These are phyloP conservation scores for Albatrellus ellisii DNA, from an alignment of 768 basidiomycete species.

Conservation along the genomic window DNA sequence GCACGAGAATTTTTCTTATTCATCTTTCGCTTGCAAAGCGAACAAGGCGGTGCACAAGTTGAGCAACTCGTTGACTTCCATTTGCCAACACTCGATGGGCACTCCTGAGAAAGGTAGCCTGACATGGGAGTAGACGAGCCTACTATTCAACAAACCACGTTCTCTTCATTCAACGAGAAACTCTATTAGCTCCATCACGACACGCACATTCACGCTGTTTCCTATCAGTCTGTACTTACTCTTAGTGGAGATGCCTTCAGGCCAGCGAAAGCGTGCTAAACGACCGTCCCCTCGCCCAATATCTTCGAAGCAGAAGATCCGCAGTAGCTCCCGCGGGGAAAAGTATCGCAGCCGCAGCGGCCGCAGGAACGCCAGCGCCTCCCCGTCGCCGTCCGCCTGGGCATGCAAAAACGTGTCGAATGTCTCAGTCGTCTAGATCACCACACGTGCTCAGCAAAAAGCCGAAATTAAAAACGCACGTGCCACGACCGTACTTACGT, in stretches of 20 bases:
- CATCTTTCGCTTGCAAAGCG: no score
- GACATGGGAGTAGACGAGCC: no score
- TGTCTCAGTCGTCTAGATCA: slow-evolving; percentile 40
- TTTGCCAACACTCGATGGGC: no score
- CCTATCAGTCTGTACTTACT: slow-evolving; percentile 68
- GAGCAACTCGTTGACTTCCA: no score
- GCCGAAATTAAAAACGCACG: neutral
- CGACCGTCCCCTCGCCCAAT: neutral
- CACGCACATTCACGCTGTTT: slow-evolving; percentile 72
- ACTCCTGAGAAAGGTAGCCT: no score
- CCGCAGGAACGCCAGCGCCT: slow-evolving; percentile 40
- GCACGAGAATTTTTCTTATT: no score
- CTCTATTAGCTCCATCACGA: slow-evolving; percentile 46
- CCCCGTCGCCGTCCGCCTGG: slow-evolving; percentile 24
- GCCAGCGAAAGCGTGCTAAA: slow-evolving; percentile 41
- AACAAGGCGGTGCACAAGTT: no score
- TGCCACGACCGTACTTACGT: slow-evolving; percentile 30
- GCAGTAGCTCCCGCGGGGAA: slow-evolving; percentile 56
- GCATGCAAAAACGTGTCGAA: slow-evolving; percentile 43
- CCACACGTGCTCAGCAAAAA: neutral
- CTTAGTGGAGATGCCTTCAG: slow-evolving; percentile 42
- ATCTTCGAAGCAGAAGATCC: slow-evolving; percentile 47
- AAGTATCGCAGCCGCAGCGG: slow-evolving; percentile 64
- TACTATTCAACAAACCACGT: no score
- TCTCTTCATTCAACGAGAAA: slow-evolving; percentile 51